phyloP scores from a whole-genome alignment of 2,329 filamentous ascomycete species.

The Corniculantispora saksenae region DNA sequence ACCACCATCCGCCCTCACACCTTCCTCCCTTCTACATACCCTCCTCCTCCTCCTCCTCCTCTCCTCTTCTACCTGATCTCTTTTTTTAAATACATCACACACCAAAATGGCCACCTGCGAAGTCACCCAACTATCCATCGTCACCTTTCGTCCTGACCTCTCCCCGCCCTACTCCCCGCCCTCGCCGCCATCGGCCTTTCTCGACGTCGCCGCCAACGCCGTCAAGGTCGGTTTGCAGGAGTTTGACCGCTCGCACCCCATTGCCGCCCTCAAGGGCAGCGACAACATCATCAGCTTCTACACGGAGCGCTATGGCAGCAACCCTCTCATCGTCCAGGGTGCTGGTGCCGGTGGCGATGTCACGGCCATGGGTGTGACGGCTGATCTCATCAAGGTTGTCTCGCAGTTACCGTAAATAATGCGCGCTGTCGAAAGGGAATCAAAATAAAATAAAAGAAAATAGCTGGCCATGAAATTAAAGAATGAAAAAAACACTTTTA shows the following conservation, averaged over 20 bases:
- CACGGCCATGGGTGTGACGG: constrained; percentile 97
- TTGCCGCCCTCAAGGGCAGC: constrained; percentile 92
- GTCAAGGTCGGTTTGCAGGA: constrained; percentile 93
- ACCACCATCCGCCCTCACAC: background rate
- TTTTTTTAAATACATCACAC: background rate
- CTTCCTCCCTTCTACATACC: background rate
- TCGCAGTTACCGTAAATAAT: constrained; percentile 59
- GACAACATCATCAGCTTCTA: constrained; percentile 99
- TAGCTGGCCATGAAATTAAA: background rate
- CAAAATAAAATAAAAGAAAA: background rate
- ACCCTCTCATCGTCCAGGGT: constrained; percentile 91
- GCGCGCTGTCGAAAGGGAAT: background rate
- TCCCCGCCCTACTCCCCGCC: constrained; percentile 27
- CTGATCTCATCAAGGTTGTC: constrained; percentile 86
- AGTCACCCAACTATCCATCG: constrained; percentile 32
- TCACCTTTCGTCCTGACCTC: constrained; percentile 31
- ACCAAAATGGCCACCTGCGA: constrained; percentile 30
- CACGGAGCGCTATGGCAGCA: constrained; percentile 88
- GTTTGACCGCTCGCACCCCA: constrained; percentile 84
- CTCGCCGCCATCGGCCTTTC: constrained; percentile 30
- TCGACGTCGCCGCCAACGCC: constrained; percentile 76
- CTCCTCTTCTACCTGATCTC: background rate
- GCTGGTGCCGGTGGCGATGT: constrained; percentile 92
- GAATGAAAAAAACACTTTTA: background rate
- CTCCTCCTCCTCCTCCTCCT: background rate